A percentile compares a stretch with the other conserved stretches of the same genome.
Evolutionary conservation across 768 basidiomycete species (phyloP).

Genomic region (Phaffia australis): DNA sequence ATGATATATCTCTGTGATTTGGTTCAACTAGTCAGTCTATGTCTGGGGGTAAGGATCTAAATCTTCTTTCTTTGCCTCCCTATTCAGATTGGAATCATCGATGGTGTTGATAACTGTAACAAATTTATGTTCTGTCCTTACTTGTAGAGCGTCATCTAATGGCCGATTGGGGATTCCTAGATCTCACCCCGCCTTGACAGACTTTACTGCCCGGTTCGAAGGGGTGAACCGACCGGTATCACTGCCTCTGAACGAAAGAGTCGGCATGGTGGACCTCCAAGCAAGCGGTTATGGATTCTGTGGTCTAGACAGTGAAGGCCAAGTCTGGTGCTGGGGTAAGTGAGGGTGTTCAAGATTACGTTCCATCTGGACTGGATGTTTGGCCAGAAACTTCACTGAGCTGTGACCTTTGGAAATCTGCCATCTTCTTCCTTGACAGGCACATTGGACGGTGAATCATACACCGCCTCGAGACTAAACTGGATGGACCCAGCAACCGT

Average conservation of each 20-base stretch:
- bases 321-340: slow-evolving; percentile 21
- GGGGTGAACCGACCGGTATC: slow-evolving; percentile 19
- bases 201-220: slow-evolving; percentile 11
- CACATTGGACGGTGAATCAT: slow-evolving; percentile 14
- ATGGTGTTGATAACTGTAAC: neutral
- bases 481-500: slow-evolving; percentile 12
- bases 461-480: neutral
- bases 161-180: slow-evolving; percentile 19
- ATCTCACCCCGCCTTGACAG: slow-evolving; percentile 3
- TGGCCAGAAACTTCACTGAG: no score
- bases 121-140: neutral
- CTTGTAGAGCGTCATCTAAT: slow-evolving; percentile 8
- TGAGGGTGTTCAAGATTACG: no score
- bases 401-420: no score
- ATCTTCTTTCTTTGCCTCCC: neutral
- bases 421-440: neutral
- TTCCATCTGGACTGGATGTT: no score
- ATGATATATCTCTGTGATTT: neutral
- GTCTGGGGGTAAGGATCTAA: slow-evolving; percentile 12
- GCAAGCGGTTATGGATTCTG: slow-evolving; percentile 19
- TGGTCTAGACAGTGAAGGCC: slow-evolving; percentile 11
- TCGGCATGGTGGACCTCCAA: slow-evolving; percentile 21
- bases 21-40: neutral
- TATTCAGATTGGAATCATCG: neutral
- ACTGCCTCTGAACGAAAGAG: neutral